Conservation (phyloP, 2,329 filamentous ascomycete genomes). For the Neopestalotiopsis rosae region DNA sequence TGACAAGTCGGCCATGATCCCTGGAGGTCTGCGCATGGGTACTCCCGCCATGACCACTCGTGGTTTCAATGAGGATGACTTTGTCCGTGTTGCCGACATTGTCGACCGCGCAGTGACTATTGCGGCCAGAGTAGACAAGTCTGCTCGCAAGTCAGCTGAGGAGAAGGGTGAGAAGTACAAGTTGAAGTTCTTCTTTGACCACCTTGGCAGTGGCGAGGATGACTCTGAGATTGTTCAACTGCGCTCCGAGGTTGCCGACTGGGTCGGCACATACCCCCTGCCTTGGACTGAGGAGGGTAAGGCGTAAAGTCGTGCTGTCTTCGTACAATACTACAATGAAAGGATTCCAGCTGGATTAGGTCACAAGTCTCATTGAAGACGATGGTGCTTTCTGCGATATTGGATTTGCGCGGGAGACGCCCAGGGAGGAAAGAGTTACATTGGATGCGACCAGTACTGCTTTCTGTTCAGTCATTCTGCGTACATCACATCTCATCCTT, state of each 20-base stretch:
- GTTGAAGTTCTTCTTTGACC: conserved; percentile 71
- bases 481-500: conserved; percentile 12
- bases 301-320: conserved; percentile 24
- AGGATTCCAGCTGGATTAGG: neutral
- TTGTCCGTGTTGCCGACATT: conserved; percentile 83
- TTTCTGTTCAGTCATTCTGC: neutral
- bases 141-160: conserved; percentile 71
- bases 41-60: conserved; percentile 97
- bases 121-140: conserved; percentile 76
- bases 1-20: conserved; percentile 90
- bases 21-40: conserved; percentile 91
- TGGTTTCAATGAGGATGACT: conserved; percentile 89
- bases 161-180: conserved; percentile 71
- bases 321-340: conserved; percentile 17
- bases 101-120: conserved; percentile 85
- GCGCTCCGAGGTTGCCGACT: conserved; percentile 76
- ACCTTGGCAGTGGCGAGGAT: conserved; percentile 70
- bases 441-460: neutral
- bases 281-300: conserved; percentile 61
- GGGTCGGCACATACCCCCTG: conserved; percentile 76
- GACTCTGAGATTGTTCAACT: conserved; percentile 76
- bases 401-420: neutral
- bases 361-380: neutral
- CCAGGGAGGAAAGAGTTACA: neutral
- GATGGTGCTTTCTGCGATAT: neutral